Percentiles rank a stretch among this genome's conserved stretches.
phyloP scores from a whole-genome alignment of 495 filamentous ascomycete genomes.

The Podospora appendiculata region DNA sequence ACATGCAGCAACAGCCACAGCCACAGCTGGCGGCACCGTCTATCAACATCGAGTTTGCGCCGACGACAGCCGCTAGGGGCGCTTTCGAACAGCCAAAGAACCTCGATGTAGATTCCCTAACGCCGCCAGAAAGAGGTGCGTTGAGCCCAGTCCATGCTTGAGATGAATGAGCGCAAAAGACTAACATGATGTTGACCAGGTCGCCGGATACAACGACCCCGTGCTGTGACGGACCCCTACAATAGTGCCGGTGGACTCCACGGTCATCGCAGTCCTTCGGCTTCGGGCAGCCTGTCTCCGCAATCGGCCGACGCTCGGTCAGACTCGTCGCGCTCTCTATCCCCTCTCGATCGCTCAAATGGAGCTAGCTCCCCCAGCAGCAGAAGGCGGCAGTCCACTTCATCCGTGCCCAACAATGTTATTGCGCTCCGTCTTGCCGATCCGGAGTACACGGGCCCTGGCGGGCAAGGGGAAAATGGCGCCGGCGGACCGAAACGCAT shows the following conservation, averaged over 20 bases:
- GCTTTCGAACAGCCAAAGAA: conserved; percentile 65
- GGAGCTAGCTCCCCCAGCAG: conserved; percentile 51
- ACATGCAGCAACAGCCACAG: conserved; percentile 49
- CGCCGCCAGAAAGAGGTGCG: conserved; percentile 78
- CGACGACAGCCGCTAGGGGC: conserved; percentile 53
- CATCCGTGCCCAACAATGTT: conserved; percentile 78
- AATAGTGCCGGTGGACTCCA: conserved; percentile 34
- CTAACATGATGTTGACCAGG: conserved; percentile 23
- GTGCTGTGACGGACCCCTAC: conserved; percentile 70
- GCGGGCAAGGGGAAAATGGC: conserved; percentile 32
- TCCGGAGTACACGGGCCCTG: conserved; percentile 62
- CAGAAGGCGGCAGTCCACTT: conserved; percentile 76
- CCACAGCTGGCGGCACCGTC: conserved; percentile 64
- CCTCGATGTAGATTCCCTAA: conserved; percentile 69
- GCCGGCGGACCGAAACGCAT: conserved; percentile 59
- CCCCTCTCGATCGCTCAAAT: conserved; percentile 50
- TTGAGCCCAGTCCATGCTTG: conserved; percentile 1
- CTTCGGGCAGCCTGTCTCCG: conserved; percentile 32
- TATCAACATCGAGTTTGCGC: conserved; percentile 91
- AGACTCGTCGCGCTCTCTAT: conserved; percentile 56
- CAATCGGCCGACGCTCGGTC: conserved; percentile 38
- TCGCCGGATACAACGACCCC: conserved; percentile 47
- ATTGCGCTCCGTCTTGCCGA: conserved; percentile 90
- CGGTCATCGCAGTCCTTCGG: conserved; percentile 25
- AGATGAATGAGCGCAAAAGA: not conserved